phyloP scores from a whole-genome alignment of 495 filamentous ascomycete genomes.

The Pyrenopolyporus hunteri region DNA sequence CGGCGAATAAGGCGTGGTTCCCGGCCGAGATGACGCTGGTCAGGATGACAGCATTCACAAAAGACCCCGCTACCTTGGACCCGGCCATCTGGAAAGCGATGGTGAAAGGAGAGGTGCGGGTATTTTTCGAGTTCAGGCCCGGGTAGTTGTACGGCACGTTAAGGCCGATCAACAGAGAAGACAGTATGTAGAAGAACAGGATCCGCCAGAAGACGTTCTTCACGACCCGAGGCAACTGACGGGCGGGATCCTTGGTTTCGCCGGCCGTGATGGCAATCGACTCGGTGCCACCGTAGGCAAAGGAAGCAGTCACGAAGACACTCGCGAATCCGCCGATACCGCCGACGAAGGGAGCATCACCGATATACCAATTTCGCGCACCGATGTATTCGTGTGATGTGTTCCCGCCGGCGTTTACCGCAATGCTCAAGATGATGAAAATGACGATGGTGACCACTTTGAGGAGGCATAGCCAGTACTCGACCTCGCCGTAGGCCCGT shows the following conservation, averaged over 20 bases:
- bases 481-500: slow-evolving; percentile 67
- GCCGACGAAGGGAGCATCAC: slow-evolving; percentile 39
- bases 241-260: slow-evolving; percentile 61
- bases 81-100: slow-evolving; percentile 64
- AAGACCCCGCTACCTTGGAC: slow-evolving; percentile 63
- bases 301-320: slow-evolving; percentile 40
- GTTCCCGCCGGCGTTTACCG: slow-evolving; percentile 65
- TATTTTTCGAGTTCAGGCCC: slow-evolving; percentile 50
- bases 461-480: slow-evolving; percentile 67
- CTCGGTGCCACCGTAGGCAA: slow-evolving; percentile 52
- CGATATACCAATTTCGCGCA: slow-evolving; percentile 64
- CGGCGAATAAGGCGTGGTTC: slow-evolving; percentile 61
- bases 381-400: slow-evolving; percentile 62
- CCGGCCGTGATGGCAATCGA: slow-evolving; percentile 65
- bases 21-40: slow-evolving; percentile 50
- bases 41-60: slow-evolving; percentile 66
- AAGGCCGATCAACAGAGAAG: slow-evolving; percentile 65
- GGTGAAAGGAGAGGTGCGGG: slow-evolving; percentile 66
- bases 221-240: slow-evolving; percentile 49
- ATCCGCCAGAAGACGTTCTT: slow-evolving; percentile 59
- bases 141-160: slow-evolving; percentile 60
- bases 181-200: slow-evolving; percentile 66
- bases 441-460: slow-evolving; percentile 72
- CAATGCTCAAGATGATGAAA: slow-evolving; percentile 60
- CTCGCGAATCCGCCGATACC: slow-evolving; percentile 37